Conservation (phyloP, 345 rosid species). For the Eucalyptus marginata region DNA sequence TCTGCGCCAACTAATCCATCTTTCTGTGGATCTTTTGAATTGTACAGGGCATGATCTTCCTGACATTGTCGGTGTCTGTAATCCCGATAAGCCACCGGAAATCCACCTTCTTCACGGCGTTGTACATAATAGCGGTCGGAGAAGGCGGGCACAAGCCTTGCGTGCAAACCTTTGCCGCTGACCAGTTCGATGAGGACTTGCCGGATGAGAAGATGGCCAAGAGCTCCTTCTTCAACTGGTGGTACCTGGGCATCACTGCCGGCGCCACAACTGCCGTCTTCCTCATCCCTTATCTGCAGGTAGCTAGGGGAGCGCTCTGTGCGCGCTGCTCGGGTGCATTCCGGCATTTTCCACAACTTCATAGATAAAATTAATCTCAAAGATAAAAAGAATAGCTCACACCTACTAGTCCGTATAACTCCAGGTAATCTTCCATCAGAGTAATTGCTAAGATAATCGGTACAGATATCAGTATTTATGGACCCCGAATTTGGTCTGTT, state of each 20-base stretch:
- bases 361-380: not conserved
- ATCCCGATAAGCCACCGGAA: constrained; percentile 18
- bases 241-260: constrained; percentile 53
- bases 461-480: not conserved
- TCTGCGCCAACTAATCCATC: not conserved
- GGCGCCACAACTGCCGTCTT: constrained; percentile 52
- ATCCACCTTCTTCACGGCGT: constrained; percentile 51
- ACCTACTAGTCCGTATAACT: not conserved
- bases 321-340: not conserved
- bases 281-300: constrained; percentile 69
- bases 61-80: constrained; percentile 52
- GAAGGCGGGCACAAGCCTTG: constrained; percentile 98
- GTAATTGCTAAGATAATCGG: not conserved
- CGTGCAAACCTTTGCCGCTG: constrained; percentile 91
- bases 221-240: constrained; percentile 94
- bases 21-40: not conserved
- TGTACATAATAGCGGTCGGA: constrained; percentile 66
- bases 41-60: constrained; percentile 57
- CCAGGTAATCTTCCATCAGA: not conserved
- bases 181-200: constrained; percentile 62
- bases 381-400: not conserved
- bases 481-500: not conserved
- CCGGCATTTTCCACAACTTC: not conserved
- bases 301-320: not conserved
- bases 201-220: constrained; percentile 57